Evolutionary conservation across 2,329 filamentous ascomycete species (phyloP), one percentile per base, ranked within the genome.

Genomic region (Fusarium denticulatum): DNA sequence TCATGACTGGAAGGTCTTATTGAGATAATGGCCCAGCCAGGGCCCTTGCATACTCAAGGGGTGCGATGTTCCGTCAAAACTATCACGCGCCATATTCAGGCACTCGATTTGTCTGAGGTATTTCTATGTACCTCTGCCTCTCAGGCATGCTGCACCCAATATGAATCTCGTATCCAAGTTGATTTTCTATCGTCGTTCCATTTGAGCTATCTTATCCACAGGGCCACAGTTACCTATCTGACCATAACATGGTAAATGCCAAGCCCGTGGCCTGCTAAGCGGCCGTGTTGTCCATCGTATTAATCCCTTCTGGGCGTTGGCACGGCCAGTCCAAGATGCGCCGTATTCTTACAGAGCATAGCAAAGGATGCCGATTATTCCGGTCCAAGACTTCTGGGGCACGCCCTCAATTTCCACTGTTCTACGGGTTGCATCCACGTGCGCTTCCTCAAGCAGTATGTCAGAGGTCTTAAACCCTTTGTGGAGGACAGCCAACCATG

Each of bases 301-400:
- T 69, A 69, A 69, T 64, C 60, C 74, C 57, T 58, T 69, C 70
- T 77, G 60, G 69, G 71, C 56, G 67, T 69, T 75, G 71, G 71
- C 61, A 72, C 60, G 67, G 64, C 42, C 55, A 32, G 60, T 42
- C 59, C 60, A 74, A 72, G 56, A 64, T 63, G 64, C 67, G 65
- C 67, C 50, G 71, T 60, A 24, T 71, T 71, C 55, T 68, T 55
- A 64, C 71, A 67, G 55, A 71, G 60, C 64, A 67, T 49, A 67
- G 61, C 37, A 62, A 53, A 76, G 49, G 60, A 72, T 78, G 77
- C 77, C 77, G 77, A 71, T 64, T 62, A 74, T 76, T 69, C 77
- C 77, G 77, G 78, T 76, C 77, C 76, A 79, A 79, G 77, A 74
- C 74, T 75, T 78, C 62, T 68, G 65, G 53, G 67, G 49, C 73